These are phyloP conservation scores for Ailanthus altissimus DNA, from an alignment of 345 rosid species.

Conservation along the genomic window DNA sequence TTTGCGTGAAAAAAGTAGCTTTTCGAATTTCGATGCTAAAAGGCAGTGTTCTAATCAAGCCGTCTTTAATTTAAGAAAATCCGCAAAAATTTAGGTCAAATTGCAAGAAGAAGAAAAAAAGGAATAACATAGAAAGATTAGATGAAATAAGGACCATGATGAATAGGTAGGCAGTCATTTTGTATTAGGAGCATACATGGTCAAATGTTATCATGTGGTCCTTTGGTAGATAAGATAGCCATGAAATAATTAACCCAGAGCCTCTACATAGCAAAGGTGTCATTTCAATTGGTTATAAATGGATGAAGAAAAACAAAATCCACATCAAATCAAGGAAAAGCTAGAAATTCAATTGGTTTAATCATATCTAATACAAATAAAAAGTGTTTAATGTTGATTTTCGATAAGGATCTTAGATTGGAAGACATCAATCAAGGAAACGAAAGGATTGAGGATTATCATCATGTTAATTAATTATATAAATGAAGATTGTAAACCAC, in stretches of 20 bases:
- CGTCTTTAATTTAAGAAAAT: not conserved
- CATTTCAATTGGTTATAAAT: conserved; percentile 1
- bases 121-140: not conserved
- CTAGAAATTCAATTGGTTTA: not conserved
- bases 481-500: not conserved
- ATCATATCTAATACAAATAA: not conserved
- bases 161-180: not conserved
- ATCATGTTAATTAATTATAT: not conserved
- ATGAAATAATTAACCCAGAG: not conserved
- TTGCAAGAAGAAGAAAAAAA: not conserved
- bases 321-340: too few species aligned
- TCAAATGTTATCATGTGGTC: not conserved
- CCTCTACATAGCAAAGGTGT: not conserved
- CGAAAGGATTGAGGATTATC: not conserved
- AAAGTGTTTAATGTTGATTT: not conserved
- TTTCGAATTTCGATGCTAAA: not conserved
- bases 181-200: not conserved
- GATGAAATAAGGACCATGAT: not conserved
- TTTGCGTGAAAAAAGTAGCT: not conserved
- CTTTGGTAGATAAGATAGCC: not conserved
- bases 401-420: not conserved
- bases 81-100: not conserved
- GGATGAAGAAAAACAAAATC: not conserved
- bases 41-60: not conserved
- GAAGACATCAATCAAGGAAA: not conserved